These are phyloP conservation scores for Verticillium klebahnii DNA, from an alignment of 2,329 filamentous ascomycete genomes.

Conservation along the genomic window DNA sequence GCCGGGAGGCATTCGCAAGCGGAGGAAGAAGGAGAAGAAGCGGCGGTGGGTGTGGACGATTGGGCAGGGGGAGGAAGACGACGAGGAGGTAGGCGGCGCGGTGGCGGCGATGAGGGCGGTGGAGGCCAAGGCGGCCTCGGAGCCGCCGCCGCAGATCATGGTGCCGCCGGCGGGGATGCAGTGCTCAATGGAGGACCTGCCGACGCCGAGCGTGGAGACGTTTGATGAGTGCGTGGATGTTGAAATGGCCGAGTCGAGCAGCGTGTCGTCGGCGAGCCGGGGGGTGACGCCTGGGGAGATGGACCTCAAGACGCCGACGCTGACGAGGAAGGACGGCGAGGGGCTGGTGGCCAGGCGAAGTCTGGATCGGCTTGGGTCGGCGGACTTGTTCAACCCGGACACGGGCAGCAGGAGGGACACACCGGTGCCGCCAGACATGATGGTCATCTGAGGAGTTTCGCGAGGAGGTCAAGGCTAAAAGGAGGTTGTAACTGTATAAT, in stretches of 20 bases:
- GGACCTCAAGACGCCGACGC: constrained; percentile 35
- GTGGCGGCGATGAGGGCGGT: constrained; percentile 33
- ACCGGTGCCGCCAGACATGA: constrained; percentile 27
- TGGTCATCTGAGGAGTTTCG: constrained; percentile 7
- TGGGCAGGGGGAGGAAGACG: constrained; percentile 44
- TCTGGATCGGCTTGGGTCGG: constrained; percentile 18
- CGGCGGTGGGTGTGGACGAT: constrained; percentile 65
- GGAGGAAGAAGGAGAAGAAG: constrained; percentile 54
- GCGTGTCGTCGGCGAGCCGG: constrained; percentile 28
- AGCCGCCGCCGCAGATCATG: constrained; percentile 14
- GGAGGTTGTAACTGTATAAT: not conserved
- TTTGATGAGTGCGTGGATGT: constrained; percentile 31
- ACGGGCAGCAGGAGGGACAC: constrained; percentile 26
- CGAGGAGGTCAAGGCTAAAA: not conserved
- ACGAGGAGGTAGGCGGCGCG: constrained; percentile 37
- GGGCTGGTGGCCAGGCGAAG: constrained; percentile 5
- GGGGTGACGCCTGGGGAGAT: constrained; percentile 22
- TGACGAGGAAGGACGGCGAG: constrained; percentile 11
- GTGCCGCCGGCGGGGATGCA: constrained; percentile 9
- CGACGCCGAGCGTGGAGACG: constrained; percentile 37
- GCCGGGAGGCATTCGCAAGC: constrained; percentile 44
- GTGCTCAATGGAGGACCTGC: constrained; percentile 21
- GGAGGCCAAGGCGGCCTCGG: constrained; percentile 17
- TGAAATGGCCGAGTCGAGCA: constrained; percentile 46
- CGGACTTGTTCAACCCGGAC: constrained; percentile 20